Conservation (phyloP, 1,284 basidiomycete species). For the Ustilago esculenta region DNA sequence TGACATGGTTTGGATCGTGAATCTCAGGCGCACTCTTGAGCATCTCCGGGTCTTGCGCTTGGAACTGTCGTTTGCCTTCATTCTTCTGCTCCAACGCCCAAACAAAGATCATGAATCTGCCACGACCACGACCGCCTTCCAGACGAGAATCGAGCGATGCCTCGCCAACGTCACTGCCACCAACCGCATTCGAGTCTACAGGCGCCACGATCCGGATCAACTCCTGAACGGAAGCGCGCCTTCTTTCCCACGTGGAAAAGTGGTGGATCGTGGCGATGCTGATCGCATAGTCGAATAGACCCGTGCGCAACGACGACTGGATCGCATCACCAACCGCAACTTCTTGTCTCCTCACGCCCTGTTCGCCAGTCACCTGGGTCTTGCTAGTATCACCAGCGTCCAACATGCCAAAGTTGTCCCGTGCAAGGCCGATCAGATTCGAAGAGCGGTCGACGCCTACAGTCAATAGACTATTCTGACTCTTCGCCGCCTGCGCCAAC, state of each 20-base stretch:
- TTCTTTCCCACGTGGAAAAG: conserved; percentile 57
- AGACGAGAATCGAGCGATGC: conserved; percentile 13
- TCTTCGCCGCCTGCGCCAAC: conserved; percentile 1
- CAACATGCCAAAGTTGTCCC: conserved; percentile 42
- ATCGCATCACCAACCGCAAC: conserved; percentile 64
- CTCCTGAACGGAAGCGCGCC: conserved; percentile 56
- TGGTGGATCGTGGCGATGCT: conserved; percentile 67
- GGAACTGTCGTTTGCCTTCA: conserved; percentile 57
- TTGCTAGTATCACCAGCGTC: background rate
- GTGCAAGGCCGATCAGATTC: conserved; percentile 66
- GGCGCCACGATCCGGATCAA: conserved; percentile 53
- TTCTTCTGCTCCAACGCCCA: conserved; percentile 95
- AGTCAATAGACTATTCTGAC: conserved; percentile 43
- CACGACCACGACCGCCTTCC: conserved; percentile 68
- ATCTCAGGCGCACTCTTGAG: conserved; percentile 20
- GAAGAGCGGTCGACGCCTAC: conserved; percentile 78
- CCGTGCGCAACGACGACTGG: conserved; percentile 43
- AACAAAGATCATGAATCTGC: conserved; percentile 91
- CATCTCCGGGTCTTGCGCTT: conserved; percentile 18
- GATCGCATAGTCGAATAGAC: conserved; percentile 60
- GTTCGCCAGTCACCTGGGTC: background rate
- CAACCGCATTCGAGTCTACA: background rate
- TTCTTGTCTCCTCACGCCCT: conserved; percentile 40
- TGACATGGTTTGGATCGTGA: conserved; percentile 26
- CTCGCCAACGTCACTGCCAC: background rate